Base-by-base conservation (phyloP, 371 early-diverging fungal genomes). In the Mortierella sp. region DNA sequence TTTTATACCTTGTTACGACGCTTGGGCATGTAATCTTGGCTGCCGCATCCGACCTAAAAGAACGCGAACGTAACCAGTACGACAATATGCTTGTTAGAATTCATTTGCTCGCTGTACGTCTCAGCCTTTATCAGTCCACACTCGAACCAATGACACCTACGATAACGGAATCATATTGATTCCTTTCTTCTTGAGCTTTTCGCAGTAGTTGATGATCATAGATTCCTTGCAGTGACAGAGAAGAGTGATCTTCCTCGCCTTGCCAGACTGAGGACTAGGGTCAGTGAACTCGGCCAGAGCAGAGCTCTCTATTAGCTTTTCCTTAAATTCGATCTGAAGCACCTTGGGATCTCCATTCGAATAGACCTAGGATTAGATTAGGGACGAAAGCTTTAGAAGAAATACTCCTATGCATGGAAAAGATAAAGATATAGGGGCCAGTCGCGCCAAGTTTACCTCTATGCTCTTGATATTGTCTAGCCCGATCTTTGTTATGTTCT, bases 251-350 rank as follows among this genome's bases (percentile, higher is more conserved):
- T 30, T 50, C 21, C 44, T 53, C 3, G 59, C 53, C 37, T 61
- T 61, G 27, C 54, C 55, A 5, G 54, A 58, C 12, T 21, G n/a
- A 6, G 54, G 60, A 6, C 27, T 17, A 17, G 73, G 73, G 23
- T 73, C 68, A 24, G 57, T 63, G 37, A 59, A 47, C 3, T 62
- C 37, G 12, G 48, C 59, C 24, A 73, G 43, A 6, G 28, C 23
- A 2, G 73, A 73, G 6, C 46, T 27, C 17, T 34, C 14, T 1
- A 42, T 43, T 0, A 72, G 44, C 17, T 28, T 39, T 7, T 47
- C 63, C 6, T 30, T 34, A 6, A 64, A 63, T 24, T 30, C 39
- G 34, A 75, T 55, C 42, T 37, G 27, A 24, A 75, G 23, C 24
- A 75, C n/a, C 24, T 41, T 54, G 1, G 26, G 21, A 2, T 61